Conservation (phyloP, 2,329 filamentous ascomycete genomes). For the Exophiala phaeomuriformis region DNA sequence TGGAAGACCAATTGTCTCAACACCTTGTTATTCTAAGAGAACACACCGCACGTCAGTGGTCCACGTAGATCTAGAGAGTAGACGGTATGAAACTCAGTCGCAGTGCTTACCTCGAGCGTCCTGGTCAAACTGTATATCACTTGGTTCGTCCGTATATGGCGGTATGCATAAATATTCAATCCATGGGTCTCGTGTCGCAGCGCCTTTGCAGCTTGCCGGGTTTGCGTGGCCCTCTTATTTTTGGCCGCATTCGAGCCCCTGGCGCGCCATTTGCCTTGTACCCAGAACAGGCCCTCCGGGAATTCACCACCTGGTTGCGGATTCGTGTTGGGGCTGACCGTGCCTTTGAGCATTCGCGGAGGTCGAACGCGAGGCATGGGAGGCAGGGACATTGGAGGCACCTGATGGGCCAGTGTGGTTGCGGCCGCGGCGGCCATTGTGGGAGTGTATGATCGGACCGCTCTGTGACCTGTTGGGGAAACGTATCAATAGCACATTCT, state of each 20-base stretch:
- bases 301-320: constrained; percentile 19
- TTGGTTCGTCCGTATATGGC: constrained; percentile 56
- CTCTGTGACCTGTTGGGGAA: not conserved
- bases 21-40: constrained; percentile 42
- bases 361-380: constrained; percentile 26
- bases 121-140: constrained; percentile 56
- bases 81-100: not conserved
- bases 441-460: not conserved
- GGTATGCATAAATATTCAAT: constrained; percentile 56
- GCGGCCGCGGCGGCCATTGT: constrained; percentile 23
- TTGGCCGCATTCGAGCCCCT: constrained; percentile 39
- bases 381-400: constrained; percentile 22
- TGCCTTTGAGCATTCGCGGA: constrained; percentile 25
- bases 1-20: constrained; percentile 55
- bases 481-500: not conserved
- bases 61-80: not conserved
- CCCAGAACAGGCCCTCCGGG: constrained; percentile 26
- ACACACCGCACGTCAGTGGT: no score
- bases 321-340: constrained; percentile 20
- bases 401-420: constrained; percentile 18
- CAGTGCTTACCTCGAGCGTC: constrained; percentile 45
- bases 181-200: constrained; percentile 46
- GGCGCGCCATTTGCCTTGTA: constrained; percentile 38
- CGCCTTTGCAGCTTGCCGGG: constrained; percentile 39
- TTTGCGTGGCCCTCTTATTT: constrained; percentile 34